A percentile compares a stretch with the other conserved stretches of the same genome.
Evolutionary conservation across 495 filamentous ascomycete genomes (phyloP).

Genomic region (Penicillium nucicola): DNA sequence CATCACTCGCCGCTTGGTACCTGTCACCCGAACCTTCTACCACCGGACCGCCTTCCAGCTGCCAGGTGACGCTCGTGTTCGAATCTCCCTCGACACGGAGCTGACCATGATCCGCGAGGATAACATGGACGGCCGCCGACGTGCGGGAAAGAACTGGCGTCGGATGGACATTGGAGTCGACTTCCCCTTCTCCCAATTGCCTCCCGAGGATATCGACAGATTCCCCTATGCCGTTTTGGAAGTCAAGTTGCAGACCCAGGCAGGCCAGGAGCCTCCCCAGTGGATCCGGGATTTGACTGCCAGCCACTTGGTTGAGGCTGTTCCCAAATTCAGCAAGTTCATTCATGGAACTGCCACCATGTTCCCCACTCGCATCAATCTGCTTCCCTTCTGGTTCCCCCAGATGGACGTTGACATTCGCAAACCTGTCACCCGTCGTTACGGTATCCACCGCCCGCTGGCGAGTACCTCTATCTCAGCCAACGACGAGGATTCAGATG

Average conservation of each 20-base stretch:
- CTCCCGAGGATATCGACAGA: conserved; percentile 75
- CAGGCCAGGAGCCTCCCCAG: conserved; percentile 92
- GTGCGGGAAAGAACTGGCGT: conserved; percentile 88
- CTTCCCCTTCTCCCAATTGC: conserved; percentile 87
- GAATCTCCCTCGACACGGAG: conserved; percentile 95
- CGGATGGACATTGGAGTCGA: conserved; percentile 98
- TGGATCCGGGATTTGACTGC: conserved; percentile 93
- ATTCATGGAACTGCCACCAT: conserved; percentile 90
- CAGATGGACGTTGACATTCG: conserved; percentile 99
- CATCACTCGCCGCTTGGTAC: conserved; percentile 75
- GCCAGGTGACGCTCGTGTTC: conserved; percentile 91
- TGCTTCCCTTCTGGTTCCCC: conserved; percentile 95
- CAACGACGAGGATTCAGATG: conserved; percentile 65
- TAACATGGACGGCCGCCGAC: conserved; percentile 75
- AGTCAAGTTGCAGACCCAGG: conserved; percentile 96
- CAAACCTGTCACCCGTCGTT: conserved; percentile 79
- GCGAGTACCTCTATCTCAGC: conserved; percentile 72
- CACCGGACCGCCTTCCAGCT: conserved; percentile 97
- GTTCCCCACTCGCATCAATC: conserved; percentile 81
- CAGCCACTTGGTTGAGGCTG: conserved; percentile 93
- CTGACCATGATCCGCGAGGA: conserved; percentile 93
- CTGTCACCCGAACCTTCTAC: conserved; percentile 92
- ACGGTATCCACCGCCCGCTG: conserved; percentile 80
- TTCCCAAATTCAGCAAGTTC: conserved; percentile 99
- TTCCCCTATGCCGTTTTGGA: conserved; percentile 97